These are phyloP conservation scores for Penicillium flavigenum DNA, from an alignment of 495 filamentous ascomycete species.

Conservation along the genomic window DNA sequence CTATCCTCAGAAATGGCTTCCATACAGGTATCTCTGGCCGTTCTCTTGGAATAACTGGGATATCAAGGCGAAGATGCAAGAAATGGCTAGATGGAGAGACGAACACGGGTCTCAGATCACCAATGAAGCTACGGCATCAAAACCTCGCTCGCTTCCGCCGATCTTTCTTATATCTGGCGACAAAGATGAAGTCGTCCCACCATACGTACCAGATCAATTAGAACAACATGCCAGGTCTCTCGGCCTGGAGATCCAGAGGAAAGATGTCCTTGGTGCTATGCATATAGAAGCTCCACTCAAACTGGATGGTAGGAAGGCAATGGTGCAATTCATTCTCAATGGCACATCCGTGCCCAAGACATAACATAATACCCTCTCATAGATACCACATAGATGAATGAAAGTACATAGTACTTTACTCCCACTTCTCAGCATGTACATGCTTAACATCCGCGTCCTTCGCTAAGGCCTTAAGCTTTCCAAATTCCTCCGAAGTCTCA, in stretches of 20 bases:
- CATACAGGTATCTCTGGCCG: constrained; percentile 62
- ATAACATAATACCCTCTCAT: background rate
- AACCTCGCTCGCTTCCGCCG: constrained; percentile 23
- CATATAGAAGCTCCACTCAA: constrained; percentile 52
- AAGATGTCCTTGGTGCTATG: constrained; percentile 47
- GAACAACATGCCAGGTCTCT: constrained; percentile 34
- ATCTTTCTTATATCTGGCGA: constrained; percentile 62
- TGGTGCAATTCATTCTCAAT: constrained; percentile 37
- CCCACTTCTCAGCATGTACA: constrained; percentile 23
- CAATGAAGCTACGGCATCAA: background rate
- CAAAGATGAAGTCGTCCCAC: constrained; percentile 68
- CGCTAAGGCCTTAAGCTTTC: constrained; percentile 27
- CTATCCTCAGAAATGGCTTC: constrained; percentile 81
- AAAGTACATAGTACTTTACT: constrained; percentile 8
- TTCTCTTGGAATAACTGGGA: constrained; percentile 59
- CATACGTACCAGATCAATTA: constrained; percentile 53
- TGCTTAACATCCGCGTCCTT: constrained; percentile 47
- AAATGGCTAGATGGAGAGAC: constrained; percentile 33
- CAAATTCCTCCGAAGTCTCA: constrained; percentile 39
- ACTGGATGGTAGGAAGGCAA: constrained; percentile 39
- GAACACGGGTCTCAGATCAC: background rate
- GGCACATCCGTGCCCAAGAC: background rate
- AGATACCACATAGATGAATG: background rate
- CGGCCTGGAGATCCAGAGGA: constrained; percentile 30
- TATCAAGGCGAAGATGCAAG: constrained; percentile 33